Evolutionary conservation across 257 asterid species (phyloP).

Genomic region (Catharanthus roseus): DNA sequence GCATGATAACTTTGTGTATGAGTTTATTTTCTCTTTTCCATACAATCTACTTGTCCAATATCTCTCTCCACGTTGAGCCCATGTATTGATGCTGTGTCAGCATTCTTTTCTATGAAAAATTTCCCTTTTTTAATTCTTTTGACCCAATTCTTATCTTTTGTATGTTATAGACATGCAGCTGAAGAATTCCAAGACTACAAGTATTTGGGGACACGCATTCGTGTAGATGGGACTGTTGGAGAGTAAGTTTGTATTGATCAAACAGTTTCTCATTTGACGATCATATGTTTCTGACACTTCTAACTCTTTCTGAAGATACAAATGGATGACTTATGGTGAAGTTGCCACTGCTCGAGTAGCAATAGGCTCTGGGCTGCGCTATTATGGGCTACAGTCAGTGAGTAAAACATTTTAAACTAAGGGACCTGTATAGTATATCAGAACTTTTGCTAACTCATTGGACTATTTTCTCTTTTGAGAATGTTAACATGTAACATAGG

Average conservation of each 20-base stretch:
- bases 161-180: constrained; percentile 58
- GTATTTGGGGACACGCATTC: constrained; percentile 87
- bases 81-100: background rate
- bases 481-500: background rate
- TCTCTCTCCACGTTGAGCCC: background rate
- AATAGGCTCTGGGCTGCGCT: constrained; percentile 77
- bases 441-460: background rate
- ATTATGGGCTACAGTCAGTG: constrained; percentile 65
- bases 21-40: constrained; percentile 15
- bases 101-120: background rate
- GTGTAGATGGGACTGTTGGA: constrained; percentile 89
- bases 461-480: background rate
- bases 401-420: constrained; percentile 15
- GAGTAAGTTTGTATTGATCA: constrained; percentile 57
- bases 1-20: constrained; percentile 91
- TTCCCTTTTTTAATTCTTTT: background rate
- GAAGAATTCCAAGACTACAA: constrained; percentile 74
- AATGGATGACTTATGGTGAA: constrained; percentile 99
- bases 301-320: constrained; percentile 45
- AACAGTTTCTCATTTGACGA: background rate
- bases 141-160: constrained; percentile 4
- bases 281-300: background rate
- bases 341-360: constrained; percentile 81
- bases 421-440: background rate
- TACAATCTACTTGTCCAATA: constrained; percentile 8